Evolutionary conservation across 108 stramenopile genomes (phyloP).

Genomic region (Nitzschia sp.): DNA sequence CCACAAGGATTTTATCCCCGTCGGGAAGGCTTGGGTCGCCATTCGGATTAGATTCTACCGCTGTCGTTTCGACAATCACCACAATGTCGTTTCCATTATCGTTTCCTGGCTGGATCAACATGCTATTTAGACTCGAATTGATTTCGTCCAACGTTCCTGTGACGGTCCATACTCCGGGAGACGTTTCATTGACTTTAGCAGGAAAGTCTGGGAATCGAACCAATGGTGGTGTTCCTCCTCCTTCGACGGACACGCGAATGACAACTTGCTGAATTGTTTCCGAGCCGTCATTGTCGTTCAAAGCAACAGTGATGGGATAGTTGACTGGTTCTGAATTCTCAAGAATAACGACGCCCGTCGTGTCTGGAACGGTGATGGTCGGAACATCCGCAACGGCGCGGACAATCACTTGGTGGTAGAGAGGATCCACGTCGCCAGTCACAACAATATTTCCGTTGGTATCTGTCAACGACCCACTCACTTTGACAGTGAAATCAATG

Average conservation of each 20-base stretch:
- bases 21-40: background rate
- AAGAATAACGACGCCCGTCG: background rate
- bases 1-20: background rate
- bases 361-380: background rate
- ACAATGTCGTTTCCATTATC: slow-evolving; percentile 23
- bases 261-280: slow-evolving; percentile 5
- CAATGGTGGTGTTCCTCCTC: background rate
- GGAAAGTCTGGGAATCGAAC: background rate
- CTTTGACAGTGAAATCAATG: background rate
- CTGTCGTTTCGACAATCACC: background rate
- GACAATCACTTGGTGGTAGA: background rate
- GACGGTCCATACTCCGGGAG: background rate
- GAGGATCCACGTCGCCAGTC: background rate
- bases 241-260: background rate
- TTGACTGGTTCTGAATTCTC: background rate
- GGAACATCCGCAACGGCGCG: slow-evolving; percentile 15
- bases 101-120: slow-evolving; percentile 9
- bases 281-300: slow-evolving; percentile 15
- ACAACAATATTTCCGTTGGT: background rate
- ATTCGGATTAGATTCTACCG: slow-evolving; percentile 16
- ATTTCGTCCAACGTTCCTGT: background rate
- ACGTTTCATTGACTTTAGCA: background rate
- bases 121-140: background rate
- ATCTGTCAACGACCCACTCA: background rate
- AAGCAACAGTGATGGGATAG: slow-evolving; percentile 1